A percentile compares a stretch with the other conserved stretches of the same genome.
Evolutionary conservation across 495 filamentous ascomycete genomes (phyloP).

Genomic region (Hypoxylon lienhwacheense): DNA sequence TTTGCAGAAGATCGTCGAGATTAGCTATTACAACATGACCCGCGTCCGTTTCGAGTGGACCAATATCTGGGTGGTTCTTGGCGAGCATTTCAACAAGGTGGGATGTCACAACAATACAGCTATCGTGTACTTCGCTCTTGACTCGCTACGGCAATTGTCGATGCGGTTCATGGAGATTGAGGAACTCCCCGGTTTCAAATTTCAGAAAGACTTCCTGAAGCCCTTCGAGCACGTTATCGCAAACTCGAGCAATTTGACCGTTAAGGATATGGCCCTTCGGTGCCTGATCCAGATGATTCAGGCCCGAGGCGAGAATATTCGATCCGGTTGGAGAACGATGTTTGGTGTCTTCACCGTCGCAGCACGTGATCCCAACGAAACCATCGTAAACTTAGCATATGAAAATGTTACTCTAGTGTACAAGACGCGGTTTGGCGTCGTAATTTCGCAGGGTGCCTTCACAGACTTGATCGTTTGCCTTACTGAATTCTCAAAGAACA

Average conservation of each 20-base stretch:
- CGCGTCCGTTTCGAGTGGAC: slow-evolving; percentile 98
- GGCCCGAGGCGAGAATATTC: slow-evolving; percentile 90
- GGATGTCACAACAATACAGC: slow-evolving; percentile 93
- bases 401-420: slow-evolving; percentile 98
- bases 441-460: slow-evolving; percentile 95
- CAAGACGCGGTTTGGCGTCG: slow-evolving; percentile 91
- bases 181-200: slow-evolving; percentile 97
- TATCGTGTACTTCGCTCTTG: slow-evolving; percentile 95
- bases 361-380: slow-evolving; percentile 88
- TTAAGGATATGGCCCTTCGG: slow-evolving; percentile 98
- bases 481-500: slow-evolving; percentile 98
- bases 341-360: slow-evolving; percentile 98
- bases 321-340: slow-evolving; percentile 98
- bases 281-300: slow-evolving; percentile 99
- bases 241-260: slow-evolving; percentile 82
- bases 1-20: slow-evolving; percentile 96
- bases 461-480: slow-evolving; percentile 94
- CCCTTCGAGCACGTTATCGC: slow-evolving; percentile 97
- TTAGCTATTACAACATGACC: slow-evolving; percentile 99
- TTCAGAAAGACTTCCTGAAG: slow-evolving; percentile 98
- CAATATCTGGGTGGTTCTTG: slow-evolving; percentile 92
- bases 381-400: slow-evolving; percentile 93
- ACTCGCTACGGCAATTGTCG: slow-evolving; percentile 90
- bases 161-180: slow-evolving; percentile 99
- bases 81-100: slow-evolving; percentile 96